Evolutionary conservation across 2,329 filamentous ascomycete species (phyloP).

Genomic region (Ophiostoma montium): DNA sequence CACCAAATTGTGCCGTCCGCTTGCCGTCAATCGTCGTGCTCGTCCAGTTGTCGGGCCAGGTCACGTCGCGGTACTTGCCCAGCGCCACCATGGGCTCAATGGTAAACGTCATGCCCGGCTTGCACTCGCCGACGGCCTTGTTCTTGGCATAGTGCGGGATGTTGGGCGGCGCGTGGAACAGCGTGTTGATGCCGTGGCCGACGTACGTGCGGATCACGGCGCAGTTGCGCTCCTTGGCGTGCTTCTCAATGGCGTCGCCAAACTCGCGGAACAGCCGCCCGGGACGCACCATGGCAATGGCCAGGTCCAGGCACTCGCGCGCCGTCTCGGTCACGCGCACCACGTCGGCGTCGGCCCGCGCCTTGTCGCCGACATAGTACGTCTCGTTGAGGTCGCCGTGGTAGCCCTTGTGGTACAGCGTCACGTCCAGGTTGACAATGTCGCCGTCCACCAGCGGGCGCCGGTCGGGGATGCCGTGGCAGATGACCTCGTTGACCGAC

Average conservation of each 20-base stretch:
- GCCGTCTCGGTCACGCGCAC: constrained; percentile 85
- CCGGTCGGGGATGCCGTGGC: constrained; percentile 94
- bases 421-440: constrained; percentile 94
- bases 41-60: constrained; percentile 98
- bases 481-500: constrained; percentile 93
- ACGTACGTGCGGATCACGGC: constrained; percentile 93
- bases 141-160: constrained; percentile 98
- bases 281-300: constrained; percentile 85
- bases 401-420: constrained; percentile 85
- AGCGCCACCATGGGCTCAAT: constrained; percentile 98
- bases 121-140: constrained; percentile 87
- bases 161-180: constrained; percentile 90
- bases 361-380: constrained; percentile 89
- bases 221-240: constrained; percentile 73
- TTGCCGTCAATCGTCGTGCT: constrained; percentile 85
- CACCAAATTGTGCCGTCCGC: constrained; percentile 83
- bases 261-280: constrained; percentile 87
- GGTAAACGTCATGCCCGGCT: constrained; percentile 96
- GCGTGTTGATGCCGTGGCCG: constrained; percentile 83
- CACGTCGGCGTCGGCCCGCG: constrained; percentile 67
- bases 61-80: constrained; percentile 81
- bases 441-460: constrained; percentile 79
- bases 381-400: constrained; percentile 97
- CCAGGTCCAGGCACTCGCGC: constrained; percentile 76
- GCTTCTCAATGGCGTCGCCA: constrained; percentile 89